phyloP scores from a whole-genome alignment of 2,329 filamentous ascomycete species.

The Mollisiaceae sp. region DNA sequence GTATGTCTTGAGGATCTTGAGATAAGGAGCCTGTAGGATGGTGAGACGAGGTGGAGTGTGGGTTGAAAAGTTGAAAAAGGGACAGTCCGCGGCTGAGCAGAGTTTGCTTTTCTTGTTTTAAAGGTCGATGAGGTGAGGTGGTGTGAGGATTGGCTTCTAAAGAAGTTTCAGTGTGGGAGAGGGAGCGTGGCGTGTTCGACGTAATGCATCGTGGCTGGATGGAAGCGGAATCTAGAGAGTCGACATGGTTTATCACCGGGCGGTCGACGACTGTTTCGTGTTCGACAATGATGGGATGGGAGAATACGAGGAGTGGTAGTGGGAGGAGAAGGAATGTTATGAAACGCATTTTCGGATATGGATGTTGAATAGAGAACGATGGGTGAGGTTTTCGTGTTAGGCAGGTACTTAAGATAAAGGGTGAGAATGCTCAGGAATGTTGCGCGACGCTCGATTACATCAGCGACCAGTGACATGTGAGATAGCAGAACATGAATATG shows the following conservation, averaged over 20 bases:
- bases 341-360: conserved; percentile 3
- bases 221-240: background rate
- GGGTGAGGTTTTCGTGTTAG: background rate
- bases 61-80: background rate
- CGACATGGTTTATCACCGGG: conserved; percentile 9
- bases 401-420: background rate
- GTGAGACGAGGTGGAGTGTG: background rate
- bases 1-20: background rate
- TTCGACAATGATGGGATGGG: conserved; percentile 16
- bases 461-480: background rate
- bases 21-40: background rate
- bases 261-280: background rate
- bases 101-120: background rate
- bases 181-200: no score
- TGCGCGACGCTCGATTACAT: conserved; percentile 6
- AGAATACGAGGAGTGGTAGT: background rate
- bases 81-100: background rate
- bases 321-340: background rate
- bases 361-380: background rate
- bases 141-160: background rate
- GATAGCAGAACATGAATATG: background rate
- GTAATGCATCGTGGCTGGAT: background rate
- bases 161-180: background rate
- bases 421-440: background rate
- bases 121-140: background rate